Evolutionary conservation across 164 flowering plant species (phyloP).

Genomic region (Tetracentron sinense): DNA sequence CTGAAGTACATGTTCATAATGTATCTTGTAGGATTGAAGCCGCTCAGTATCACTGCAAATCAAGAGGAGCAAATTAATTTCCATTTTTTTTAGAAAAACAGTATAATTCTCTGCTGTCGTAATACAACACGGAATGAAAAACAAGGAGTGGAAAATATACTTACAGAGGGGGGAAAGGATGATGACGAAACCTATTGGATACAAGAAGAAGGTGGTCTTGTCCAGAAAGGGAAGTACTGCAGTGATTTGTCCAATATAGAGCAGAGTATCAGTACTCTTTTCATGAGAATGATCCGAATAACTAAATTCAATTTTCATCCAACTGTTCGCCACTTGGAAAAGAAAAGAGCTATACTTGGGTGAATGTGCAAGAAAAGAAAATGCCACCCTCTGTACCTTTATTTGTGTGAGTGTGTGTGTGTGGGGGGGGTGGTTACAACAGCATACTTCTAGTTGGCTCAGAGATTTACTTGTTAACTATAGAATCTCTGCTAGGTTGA

Average conservation of each 20-base stretch:
- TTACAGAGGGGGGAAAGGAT: slow-evolving; percentile 83
- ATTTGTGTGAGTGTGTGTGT: too few relatives aligned
- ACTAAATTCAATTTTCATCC: background rate
- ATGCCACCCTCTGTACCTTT: background rate
- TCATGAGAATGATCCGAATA: background rate
- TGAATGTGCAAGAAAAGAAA: background rate
- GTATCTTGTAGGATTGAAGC: slow-evolving; percentile 96
- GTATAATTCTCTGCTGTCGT: too few relatives aligned
- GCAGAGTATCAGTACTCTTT: background rate
- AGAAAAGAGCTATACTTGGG: background rate
- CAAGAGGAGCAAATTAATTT: background rate
- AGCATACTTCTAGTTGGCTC: too few relatives aligned
- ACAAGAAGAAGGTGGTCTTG: slow-evolving; percentile 87
- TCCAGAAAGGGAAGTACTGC: slow-evolving; percentile 95
- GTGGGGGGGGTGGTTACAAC: too few relatives aligned
- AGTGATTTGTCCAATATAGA: slow-evolving; percentile 13
- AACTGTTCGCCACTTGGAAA: background rate
- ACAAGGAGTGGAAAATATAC: slow-evolving; percentile 19
- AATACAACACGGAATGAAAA: too few relatives aligned
- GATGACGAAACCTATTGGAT: slow-evolving; percentile 83
- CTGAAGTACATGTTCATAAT: slow-evolving; percentile 84
- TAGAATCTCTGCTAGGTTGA: background rate
- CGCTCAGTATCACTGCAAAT: slow-evolving; percentile 75
- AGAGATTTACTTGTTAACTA: too few relatives aligned
- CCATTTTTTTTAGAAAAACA: too few relatives aligned